Percentiles rank a stretch among this genome's conserved stretches.
phyloP scores from a whole-genome alignment of 129 eudicot species.

The Artemisia tridentata region DNA sequence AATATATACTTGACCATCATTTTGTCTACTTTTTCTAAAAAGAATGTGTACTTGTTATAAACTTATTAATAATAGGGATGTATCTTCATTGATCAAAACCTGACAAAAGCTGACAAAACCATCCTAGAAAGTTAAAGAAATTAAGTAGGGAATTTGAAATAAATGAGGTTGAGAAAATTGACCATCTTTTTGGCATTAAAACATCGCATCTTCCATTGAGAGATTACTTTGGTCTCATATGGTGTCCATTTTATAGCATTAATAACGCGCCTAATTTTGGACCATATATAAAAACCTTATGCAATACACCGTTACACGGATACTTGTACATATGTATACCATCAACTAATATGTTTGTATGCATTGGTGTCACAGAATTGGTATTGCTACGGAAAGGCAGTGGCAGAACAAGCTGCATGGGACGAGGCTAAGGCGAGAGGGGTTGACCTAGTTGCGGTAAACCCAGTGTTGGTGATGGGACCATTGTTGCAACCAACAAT shows the following conservation, averaged over 20 bases:
- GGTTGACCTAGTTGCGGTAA: slow-evolving; percentile 72
- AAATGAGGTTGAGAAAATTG: background rate
- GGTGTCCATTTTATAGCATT: too few relatives aligned
- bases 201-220: background rate
- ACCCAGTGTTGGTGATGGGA: slow-evolving; percentile 87
- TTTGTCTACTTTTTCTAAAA: too few relatives aligned
- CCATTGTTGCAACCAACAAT: slow-evolving; percentile 79
- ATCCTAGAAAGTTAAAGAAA: too few relatives aligned
- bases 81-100: too few relatives aligned
- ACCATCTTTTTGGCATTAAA: background rate
- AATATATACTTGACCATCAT: too few relatives aligned
- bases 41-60: too few relatives aligned
- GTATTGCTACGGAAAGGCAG: slow-evolving; percentile 98
- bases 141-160: too few relatives aligned
- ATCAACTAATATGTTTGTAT: background rate
- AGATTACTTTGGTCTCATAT: background rate
- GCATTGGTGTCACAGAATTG: slow-evolving; percentile 52
- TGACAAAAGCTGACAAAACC: too few relatives aligned
- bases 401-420: slow-evolving; percentile 93
- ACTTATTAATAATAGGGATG: too few relatives aligned
- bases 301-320: too few relatives aligned
- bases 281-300: background rate
- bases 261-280: too few relatives aligned
- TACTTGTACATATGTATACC: background rate
- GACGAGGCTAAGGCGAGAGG: slow-evolving; percentile 81